Percentiles rank a stretch among this genome's conserved stretches.
These are phyloP conservation scores for Aspergillus sclerotiicarbonarius DNA, from an alignment of 495 filamentous ascomycete species.

Conservation along the genomic window DNA sequence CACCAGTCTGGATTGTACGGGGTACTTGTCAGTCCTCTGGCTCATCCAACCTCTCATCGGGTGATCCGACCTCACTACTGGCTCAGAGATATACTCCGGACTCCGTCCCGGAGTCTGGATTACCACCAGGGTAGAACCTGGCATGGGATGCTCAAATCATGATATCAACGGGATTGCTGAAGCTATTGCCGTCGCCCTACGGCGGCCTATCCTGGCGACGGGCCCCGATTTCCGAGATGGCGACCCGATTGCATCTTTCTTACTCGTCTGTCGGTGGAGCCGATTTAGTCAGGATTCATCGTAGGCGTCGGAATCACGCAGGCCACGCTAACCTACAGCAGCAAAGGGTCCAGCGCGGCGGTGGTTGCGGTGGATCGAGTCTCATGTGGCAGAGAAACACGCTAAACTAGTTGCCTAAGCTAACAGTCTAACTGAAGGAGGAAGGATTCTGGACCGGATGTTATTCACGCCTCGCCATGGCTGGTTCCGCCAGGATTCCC, in stretches of 20 bases:
- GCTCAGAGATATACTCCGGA: constrained; percentile 7
- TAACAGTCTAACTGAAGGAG: constrained; percentile 19
- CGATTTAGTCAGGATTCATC: neutral
- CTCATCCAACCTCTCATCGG: neutral
- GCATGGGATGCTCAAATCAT: neutral
- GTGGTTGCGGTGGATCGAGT: constrained; percentile 15
- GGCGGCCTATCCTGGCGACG: neutral
- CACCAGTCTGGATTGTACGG: neutral
- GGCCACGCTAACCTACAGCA: constrained; percentile 6
- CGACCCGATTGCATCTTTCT: constrained; percentile 14
- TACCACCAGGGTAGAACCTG: neutral
- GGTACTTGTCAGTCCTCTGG: neutral
- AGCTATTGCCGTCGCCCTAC: neutral
- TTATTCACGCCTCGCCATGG: constrained; percentile 1
- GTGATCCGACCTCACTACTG: neutral
- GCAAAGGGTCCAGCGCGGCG: constrained; percentile 11
- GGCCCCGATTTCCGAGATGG: constrained; percentile 13
- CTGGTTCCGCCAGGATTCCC: constrained; percentile 8
- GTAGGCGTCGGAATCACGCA: neutral
- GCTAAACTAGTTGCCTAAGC: constrained; percentile 10
- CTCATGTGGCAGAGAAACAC: constrained; percentile 18
- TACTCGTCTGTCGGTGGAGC: constrained; percentile 11
- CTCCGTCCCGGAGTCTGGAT: constrained; percentile 1
- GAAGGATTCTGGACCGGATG: constrained; percentile 28
- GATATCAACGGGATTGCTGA: neutral